Conservation (phyloP, 2,329 filamentous ascomycete species). For the Colletotrichum spinosum region DNA sequence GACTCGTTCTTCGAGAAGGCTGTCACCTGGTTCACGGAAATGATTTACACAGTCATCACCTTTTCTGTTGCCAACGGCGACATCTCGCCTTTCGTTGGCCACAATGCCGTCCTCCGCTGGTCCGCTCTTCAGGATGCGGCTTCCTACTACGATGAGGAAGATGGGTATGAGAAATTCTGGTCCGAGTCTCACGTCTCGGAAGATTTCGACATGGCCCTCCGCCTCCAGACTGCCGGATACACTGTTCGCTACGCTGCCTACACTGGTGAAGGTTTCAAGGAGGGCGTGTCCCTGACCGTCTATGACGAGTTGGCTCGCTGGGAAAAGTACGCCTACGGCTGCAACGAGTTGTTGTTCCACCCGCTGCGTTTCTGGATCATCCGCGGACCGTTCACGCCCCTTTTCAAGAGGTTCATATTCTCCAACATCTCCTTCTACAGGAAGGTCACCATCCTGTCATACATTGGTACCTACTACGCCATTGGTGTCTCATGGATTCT, state of each 20-base stretch:
- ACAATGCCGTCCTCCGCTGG: constrained; percentile 83
- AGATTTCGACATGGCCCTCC: constrained; percentile 81
- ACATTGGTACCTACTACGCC: constrained; percentile 75
- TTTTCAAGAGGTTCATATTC: constrained; percentile 71
- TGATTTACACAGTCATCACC: constrained; percentile 79
- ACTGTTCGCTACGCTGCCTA: constrained; percentile 77
- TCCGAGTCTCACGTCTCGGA: constrained; percentile 82
- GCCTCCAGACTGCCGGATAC: constrained; percentile 76
- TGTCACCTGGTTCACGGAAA: constrained; percentile 83
- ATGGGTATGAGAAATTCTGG: constrained; percentile 76
- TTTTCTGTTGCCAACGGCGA: constrained; percentile 79
- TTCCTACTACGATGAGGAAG: constrained; percentile 56
- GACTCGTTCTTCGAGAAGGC: constrained; percentile 79
- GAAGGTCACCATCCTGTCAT: constrained; percentile 78
- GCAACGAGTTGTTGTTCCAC: constrained; percentile 78
- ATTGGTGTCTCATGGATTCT: constrained; percentile 76
- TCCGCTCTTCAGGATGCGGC: constrained; percentile 51
- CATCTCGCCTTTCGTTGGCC: constrained; percentile 80
- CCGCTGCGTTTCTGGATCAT: constrained; percentile 72
- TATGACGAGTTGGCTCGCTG: constrained; percentile 79
- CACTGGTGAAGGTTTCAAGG: constrained; percentile 76
- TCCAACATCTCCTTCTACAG: constrained; percentile 73
- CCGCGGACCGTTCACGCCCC: constrained; percentile 72
- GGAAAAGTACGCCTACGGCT: constrained; percentile 81
- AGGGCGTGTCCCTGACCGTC: constrained; percentile 78